Evolutionary conservation across 2,329 filamentous ascomycete genomes (phyloP).

Genomic region (Incumbomyces delicatus): DNA sequence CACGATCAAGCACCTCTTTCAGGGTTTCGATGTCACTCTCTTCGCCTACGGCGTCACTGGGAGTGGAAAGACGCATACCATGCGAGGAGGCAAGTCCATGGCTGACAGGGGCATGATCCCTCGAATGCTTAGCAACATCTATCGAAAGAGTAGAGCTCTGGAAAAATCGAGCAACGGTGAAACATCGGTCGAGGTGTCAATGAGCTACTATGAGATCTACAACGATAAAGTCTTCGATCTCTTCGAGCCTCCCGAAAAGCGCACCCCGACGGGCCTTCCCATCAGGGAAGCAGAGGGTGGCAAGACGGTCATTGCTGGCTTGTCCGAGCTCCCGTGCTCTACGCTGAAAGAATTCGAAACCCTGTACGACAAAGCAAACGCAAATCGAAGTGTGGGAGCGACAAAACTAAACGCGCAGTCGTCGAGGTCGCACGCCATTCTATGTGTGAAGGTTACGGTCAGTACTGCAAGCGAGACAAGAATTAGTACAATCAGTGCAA

Average conservation of each 20-base stretch:
- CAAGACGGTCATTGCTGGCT: constrained; percentile 75
- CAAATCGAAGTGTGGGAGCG: constrained; percentile 76
- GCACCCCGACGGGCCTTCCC: constrained; percentile 68
- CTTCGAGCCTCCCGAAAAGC: constrained; percentile 78
- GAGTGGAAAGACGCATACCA: constrained; percentile 91
- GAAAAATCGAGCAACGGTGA: constrained; percentile 64
- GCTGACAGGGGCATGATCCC: constrained; percentile 83
- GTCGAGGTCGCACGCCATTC: constrained; percentile 78
- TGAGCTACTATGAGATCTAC: constrained; percentile 95
- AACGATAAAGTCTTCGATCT: constrained; percentile 92
- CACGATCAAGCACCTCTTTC: constrained; percentile 83
- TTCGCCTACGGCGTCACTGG: constrained; percentile 92
- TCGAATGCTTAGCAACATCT: constrained; percentile 72
- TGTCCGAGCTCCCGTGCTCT: constrained; percentile 72
- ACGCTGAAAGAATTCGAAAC: constrained; percentile 83
- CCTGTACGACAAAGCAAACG: constrained; percentile 84
- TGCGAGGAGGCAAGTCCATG: constrained; percentile 81
- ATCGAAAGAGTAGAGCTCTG: constrained; percentile 74
- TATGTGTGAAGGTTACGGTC: constrained; percentile 81
- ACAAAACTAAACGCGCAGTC: constrained; percentile 89
- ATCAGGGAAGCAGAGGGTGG: constrained; percentile 70
- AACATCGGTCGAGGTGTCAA: constrained; percentile 60
- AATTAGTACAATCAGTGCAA: constrained; percentile 81
- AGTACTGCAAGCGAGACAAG: constrained; percentile 56
- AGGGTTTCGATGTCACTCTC: constrained; percentile 76